phyloP scores from a whole-genome alignment of 352 stramenopile genomes.

The Pythium dissimile region DNA sequence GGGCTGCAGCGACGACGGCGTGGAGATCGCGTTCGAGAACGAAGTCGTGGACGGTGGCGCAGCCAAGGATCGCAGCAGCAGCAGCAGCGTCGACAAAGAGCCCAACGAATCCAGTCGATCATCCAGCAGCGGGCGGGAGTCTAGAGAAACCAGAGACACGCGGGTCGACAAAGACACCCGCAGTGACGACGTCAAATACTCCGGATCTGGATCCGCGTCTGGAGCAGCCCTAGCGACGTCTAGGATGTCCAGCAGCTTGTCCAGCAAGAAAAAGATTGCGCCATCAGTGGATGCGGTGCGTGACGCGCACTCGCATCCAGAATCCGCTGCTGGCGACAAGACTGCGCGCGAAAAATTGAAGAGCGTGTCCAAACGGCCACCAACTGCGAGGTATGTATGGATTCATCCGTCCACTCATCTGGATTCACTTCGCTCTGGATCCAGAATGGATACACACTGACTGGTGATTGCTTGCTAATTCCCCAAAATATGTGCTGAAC shows the following conservation, averaged over 20 bases:
- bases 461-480: not conserved
- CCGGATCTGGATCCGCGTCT: not conserved
- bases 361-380: constrained; percentile 47
- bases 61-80: not conserved
- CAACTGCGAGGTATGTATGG: constrained; percentile 45
- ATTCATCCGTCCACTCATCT: not conserved
- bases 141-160: not conserved
- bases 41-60: constrained; percentile 1
- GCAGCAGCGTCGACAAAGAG: not conserved
- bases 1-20: constrained; percentile 38
- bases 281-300: constrained; percentile 1
- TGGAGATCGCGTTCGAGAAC: constrained; percentile 58
- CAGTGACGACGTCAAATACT: not conserved
- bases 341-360: constrained; percentile 27
- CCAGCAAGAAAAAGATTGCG: constrained; percentile 9
- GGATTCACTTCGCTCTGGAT: not conserved
- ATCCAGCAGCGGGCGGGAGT: not conserved
- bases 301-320: constrained; percentile 5
- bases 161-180: not conserved
- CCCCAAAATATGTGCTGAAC: too few species aligned
- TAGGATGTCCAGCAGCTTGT: too few species aligned
- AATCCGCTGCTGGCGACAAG: not conserved
- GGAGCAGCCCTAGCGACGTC: not conserved
- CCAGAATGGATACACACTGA: not conserved
- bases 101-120: not conserved